phyloP scores from a whole-genome alignment of 1,139 yeast species.

The Candida sojae region DNA sequence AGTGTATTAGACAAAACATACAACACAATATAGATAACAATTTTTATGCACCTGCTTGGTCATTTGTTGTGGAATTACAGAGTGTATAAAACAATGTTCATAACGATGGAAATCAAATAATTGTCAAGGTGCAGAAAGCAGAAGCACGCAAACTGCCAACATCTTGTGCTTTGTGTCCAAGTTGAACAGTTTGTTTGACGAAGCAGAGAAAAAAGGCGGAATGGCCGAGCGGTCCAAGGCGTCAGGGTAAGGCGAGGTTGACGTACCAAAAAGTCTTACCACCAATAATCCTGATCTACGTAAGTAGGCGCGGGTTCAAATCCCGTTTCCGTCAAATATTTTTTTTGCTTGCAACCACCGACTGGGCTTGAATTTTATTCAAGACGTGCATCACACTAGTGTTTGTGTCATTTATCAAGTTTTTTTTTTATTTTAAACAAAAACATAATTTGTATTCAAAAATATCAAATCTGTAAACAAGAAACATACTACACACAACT shows the following conservation, averaged over 20 bases:
- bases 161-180: neutral
- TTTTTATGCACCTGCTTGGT: no score
- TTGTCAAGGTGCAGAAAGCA: neutral
- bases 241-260: conserved; percentile 16
- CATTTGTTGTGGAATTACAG: no score
- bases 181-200: neutral
- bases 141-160: neutral
- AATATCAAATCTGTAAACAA: no score
- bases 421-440: neutral
- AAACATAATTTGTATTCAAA: no score
- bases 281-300: conserved; percentile 48
- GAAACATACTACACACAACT: no score
- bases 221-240: conserved; percentile 12
- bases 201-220: neutral
- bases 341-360: neutral
- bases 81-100: no score
- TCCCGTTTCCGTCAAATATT: conserved; percentile 29
- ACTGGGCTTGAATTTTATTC: no score
- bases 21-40: no score
- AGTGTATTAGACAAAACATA: no score
- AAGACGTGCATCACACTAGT: no score
- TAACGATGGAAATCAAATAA: no score
- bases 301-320: conserved; percentile 53
- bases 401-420: neutral
- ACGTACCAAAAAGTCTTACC: conserved; percentile 4